Conservation (phyloP, 1,284 basidiomycete genomes). For the Kalmanozyma brasiliensis region DNA sequence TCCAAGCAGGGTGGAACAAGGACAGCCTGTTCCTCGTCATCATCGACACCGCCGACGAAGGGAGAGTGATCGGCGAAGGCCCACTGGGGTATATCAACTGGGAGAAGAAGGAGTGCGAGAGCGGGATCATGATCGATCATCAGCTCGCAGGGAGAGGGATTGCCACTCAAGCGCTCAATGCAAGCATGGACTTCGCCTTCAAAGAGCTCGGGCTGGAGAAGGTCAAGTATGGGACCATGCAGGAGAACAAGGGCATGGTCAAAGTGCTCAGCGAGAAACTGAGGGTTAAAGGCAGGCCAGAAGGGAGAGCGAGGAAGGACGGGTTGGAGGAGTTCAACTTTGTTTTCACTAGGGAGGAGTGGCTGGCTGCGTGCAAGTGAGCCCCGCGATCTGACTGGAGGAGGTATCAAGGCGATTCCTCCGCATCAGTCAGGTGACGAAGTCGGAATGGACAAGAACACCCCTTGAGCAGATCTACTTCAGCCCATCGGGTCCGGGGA, state of each 20-base stretch:
- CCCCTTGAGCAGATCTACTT: no score
- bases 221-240: constrained; percentile 27
- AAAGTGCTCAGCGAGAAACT: constrained; percentile 28
- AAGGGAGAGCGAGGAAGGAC: constrained; percentile 18
- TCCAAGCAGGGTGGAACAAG: constrained; percentile 31
- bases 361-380: constrained; percentile 10
- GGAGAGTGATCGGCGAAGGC: constrained; percentile 27
- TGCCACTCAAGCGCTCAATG: constrained; percentile 23
- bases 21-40: constrained; percentile 35
- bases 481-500: no score
- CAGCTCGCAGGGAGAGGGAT: constrained; percentile 11
- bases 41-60: constrained; percentile 3
- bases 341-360: constrained; percentile 19
- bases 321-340: constrained; percentile 24
- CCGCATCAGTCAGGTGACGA: background rate
- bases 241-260: constrained; percentile 25
- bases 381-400: no score
- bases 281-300: constrained; percentile 12
- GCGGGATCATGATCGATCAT: constrained; percentile 33
- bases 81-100: constrained; percentile 31
- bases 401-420: no score
- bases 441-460: no score
- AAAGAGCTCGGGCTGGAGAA: constrained; percentile 15
- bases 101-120: constrained; percentile 13
- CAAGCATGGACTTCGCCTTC: constrained; percentile 36